phyloP scores from a whole-genome alignment of 2,329 filamentous ascomycete species.

The Grosmannia huntii region DNA sequence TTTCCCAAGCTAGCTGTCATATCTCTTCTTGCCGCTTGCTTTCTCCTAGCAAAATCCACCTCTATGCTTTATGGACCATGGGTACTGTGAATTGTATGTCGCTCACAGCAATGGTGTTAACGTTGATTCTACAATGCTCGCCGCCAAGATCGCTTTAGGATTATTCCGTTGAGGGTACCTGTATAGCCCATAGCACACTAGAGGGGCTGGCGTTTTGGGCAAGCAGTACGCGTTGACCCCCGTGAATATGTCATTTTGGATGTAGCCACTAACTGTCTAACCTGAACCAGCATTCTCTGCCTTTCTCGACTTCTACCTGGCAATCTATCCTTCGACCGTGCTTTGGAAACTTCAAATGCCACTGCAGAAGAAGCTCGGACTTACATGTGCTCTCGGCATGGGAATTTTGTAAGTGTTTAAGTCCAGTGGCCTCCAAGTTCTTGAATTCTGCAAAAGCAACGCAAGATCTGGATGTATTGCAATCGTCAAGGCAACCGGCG shows the following conservation, averaged over 20 bases:
- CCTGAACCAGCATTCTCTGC: neutral
- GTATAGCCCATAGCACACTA: neutral
- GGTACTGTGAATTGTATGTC: neutral
- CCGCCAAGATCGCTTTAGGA: neutral
- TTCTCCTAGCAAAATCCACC: neutral
- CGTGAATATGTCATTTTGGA: neutral
- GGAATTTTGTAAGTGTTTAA: neutral
- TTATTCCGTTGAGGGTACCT: neutral
- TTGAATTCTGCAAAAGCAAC: neutral
- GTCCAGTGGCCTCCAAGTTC: neutral
- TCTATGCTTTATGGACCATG: neutral
- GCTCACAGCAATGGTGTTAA: neutral
- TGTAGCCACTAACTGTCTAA: neutral
- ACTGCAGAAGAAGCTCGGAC: neutral
- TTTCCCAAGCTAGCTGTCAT: neutral
- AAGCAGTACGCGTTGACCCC: neutral
- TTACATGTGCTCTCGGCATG: neutral
- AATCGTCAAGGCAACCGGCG: slow-evolving; percentile 1
- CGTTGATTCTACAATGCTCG: neutral
- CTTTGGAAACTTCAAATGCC: neutral
- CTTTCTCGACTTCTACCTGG: slow-evolving; percentile 1
- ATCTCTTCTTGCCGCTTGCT: neutral
- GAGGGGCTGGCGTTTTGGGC: slow-evolving; percentile 1
- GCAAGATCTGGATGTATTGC: neutral
- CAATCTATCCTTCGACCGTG: neutral